These are phyloP conservation scores for Leccinum sublutescens DNA, from an alignment of 768 basidiomycete genomes.

Conservation along the genomic window DNA sequence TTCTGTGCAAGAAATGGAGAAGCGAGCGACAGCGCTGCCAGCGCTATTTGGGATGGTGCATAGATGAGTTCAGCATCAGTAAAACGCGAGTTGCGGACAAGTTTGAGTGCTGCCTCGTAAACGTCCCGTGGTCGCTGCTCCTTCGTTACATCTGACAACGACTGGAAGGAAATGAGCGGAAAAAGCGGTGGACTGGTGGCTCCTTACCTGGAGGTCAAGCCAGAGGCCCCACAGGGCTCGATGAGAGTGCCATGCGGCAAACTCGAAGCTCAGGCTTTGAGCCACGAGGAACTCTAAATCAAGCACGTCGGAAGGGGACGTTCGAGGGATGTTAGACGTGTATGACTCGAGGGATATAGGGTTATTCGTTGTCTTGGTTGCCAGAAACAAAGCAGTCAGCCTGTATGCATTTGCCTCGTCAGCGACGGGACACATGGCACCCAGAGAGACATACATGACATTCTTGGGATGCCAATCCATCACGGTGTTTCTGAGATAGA, in stretches of 20 bases:
- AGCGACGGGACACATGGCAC: not conserved
- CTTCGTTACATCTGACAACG: slow-evolving; percentile 48
- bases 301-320: slow-evolving; percentile 78
- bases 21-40: slow-evolving; percentile 71
- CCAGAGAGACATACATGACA: slow-evolving; percentile 71
- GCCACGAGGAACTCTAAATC: slow-evolving; percentile 95
- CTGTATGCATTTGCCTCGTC: slow-evolving; percentile 39
- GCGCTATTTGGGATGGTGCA: slow-evolving; percentile 90
- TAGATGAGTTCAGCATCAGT: slow-evolving; percentile 92
- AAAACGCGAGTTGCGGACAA: slow-evolving; percentile 77
- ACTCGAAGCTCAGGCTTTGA: slow-evolving; percentile 92
- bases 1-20: slow-evolving; percentile 55
- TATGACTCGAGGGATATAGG: slow-evolving; percentile 87
- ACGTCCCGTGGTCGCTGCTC: slow-evolving; percentile 48
- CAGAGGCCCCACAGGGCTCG: slow-evolving; percentile 85
- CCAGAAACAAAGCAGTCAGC: slow-evolving; percentile 93
- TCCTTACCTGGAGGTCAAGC: slow-evolving; percentile 79
- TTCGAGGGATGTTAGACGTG: slow-evolving; percentile 78
- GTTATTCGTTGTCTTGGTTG: slow-evolving; percentile 96
- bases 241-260: slow-evolving; percentile 90
- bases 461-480: slow-evolving; percentile 99
- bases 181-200: not conserved
- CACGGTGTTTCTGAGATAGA: slow-evolving; percentile 95
- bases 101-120: slow-evolving; percentile 63
- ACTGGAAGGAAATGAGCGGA: slow-evolving; percentile 40